Evolutionary conservation across 2,329 filamentous ascomycete genomes (phyloP), one percentile per base, ranked within the genome.

Genomic region (Aspergillus piperis): DNA sequence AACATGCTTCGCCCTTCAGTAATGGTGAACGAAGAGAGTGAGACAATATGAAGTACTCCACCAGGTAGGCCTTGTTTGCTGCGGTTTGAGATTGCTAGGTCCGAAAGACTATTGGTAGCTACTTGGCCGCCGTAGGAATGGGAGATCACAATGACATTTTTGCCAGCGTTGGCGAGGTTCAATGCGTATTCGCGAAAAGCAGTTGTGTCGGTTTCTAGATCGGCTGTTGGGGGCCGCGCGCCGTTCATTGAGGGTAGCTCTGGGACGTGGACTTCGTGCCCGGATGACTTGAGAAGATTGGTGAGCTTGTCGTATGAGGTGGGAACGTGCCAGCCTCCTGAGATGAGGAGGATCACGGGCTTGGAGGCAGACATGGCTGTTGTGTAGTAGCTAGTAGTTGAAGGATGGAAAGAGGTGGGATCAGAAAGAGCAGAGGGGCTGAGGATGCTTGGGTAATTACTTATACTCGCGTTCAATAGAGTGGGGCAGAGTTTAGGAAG

Each of bases 41-140:
- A 60, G 6, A 60, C 10, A 8, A 44, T 8, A 8, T 23, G 52
- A 2, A 41, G 3, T 0, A 55, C 51, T 0, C 60, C 60, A 1
- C 56, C 38, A 3, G 36, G 3, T 4, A 51, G 19, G 8, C 32
- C 44, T 23, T 30, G 36, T 2, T 44, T 19, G 25, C 55, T 15
- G 2, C 59, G 59, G 3, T 17, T 38, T 4, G 50, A 7, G 6
- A 10, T 3, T 0, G 41, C 41, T 0, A 63, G 39, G n/a, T 50
- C 51, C 1, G 6, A 7, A 5, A 63, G 49, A 13, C 48, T 56
- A 13, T 63, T 59, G 11, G 56, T 52, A 7, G 59, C 59, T n/a
- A 63, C 53, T n/a, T 62, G 59, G 1, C 59, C 59, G 6, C 62
- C 57, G 44, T 63, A 63, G 13, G 62, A 63, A 23, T 63, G 62